Evolutionary conservation across 2,329 filamentous ascomycete species (phyloP).

Genomic region (Elsinoe batatas): DNA sequence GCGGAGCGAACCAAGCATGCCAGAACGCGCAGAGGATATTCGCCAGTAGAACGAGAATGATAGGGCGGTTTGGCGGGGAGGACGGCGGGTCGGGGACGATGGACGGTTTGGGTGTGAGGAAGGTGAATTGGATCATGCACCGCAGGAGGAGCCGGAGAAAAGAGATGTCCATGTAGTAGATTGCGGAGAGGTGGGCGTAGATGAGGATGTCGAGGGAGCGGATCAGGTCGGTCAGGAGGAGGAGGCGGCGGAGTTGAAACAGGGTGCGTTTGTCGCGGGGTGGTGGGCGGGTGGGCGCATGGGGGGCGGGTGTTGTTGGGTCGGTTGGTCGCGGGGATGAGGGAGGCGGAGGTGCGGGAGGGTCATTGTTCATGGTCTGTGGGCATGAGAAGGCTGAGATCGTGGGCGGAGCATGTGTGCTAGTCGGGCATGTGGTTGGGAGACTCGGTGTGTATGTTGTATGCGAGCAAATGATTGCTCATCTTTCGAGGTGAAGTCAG

Average conservation of each 20-base stretch:
- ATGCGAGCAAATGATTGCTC: neutral
- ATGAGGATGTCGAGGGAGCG: conserved; percentile 49
- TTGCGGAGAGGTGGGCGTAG: conserved; percentile 50
- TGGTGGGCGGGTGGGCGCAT: neutral
- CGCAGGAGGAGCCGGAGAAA: conserved; percentile 48
- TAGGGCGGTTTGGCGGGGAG: conserved; percentile 34
- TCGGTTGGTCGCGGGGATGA: neutral
- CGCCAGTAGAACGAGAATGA: conserved; percentile 34
- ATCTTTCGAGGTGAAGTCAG: neutral
- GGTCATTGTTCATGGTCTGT: conserved; percentile 4
- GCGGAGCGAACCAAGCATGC: conserved; percentile 35
- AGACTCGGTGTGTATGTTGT: too few species aligned
- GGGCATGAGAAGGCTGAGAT: neutral
- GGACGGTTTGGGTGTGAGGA: conserved; percentile 50
- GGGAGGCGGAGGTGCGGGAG: neutral
- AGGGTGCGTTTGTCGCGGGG: conserved; percentile 22
- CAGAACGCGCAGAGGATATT: conserved; percentile 48
- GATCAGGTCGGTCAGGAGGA: conserved; percentile 46
- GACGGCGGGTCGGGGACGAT: conserved; percentile 41
- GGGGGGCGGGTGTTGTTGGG: neutral
- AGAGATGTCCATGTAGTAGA: conserved; percentile 57
- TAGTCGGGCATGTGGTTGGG: neutral
- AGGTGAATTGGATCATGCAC: conserved; percentile 45
- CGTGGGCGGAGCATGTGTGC: neutral
- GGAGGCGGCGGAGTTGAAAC: conserved; percentile 34